phyloP scores from a whole-genome alignment of 305 asterid species.

The Plantago coronopus region DNA sequence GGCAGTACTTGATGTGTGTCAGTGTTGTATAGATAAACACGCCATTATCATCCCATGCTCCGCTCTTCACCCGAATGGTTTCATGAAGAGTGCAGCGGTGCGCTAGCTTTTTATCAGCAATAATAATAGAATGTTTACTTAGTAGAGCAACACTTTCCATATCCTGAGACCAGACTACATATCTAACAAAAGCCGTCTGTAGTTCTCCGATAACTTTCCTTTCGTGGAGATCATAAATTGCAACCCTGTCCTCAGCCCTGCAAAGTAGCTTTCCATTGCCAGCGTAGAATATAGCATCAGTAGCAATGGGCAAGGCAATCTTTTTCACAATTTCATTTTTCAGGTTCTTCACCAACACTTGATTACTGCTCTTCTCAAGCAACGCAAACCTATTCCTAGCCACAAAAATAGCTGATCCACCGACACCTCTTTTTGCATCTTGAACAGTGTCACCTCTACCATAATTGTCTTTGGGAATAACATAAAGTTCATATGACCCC shows the following conservation, averaged over 20 bases:
- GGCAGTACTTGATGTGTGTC: constrained; percentile 79
- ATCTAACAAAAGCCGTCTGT: constrained; percentile 68
- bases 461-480: constrained; percentile 67
- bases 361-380: constrained; percentile 53
- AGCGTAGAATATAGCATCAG: constrained; percentile 87
- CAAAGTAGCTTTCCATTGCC: constrained; percentile 80
- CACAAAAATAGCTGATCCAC: constrained; percentile 83
- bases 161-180: constrained; percentile 77
- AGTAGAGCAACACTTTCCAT: constrained; percentile 76
- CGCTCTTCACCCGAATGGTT: constrained; percentile 87
- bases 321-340: constrained; percentile 55
- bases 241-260: constrained; percentile 84
- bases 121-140: constrained; percentile 73
- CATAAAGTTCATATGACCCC: constrained; percentile 83
- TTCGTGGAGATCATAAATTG: constrained; percentile 80
- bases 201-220: constrained; percentile 70
- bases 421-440: constrained; percentile 79
- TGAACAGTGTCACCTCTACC: constrained; percentile 79
- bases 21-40: constrained; percentile 75
- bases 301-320: constrained; percentile 54
- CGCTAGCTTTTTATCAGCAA: constrained; percentile 70
- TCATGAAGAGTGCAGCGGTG: constrained; percentile 88
- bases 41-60: constrained; percentile 88
- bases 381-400: constrained; percentile 90
- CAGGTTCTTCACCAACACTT: constrained; percentile 44